Evolutionary conservation across 2,329 filamentous ascomycete genomes (phyloP), one percentile per base, ranked within the genome.

Genomic region (Fusarium napiforme): DNA sequence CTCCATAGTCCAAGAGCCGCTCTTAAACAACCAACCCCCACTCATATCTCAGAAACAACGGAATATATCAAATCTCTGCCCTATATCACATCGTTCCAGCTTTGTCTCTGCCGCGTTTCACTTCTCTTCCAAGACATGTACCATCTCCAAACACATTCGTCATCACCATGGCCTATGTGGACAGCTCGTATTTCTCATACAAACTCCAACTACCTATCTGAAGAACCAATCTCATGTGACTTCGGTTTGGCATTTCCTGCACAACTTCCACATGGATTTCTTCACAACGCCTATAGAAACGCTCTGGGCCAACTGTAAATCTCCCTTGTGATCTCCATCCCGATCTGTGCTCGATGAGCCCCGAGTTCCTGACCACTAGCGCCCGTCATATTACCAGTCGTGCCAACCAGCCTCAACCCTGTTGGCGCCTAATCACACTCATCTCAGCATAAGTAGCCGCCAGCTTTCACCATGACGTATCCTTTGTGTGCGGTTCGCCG

Each of bases 21-120:
- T 50, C 42, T n/a, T 30, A 50, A 50, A 59, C 40, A 37, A n/a
- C 18, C 40, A 37, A n/a, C 18, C 40, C 39, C 40, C 55, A 58
- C 55, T 49, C 40, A 28, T 26, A 49, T 23, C 40, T 34, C 42
- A 58, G 34, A 69, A 71, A 50, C 67, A 68, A 43, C 15, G 26
- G 45, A 16, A 47, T 43, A 46, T 52, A 32, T 50, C 28, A 49
- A 18, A 40, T 23, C 46, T 63, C 39, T 45, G 30, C 43, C 46
- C 28, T 34, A 49, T 53, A 55, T 32, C 39, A 53, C 36, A 43
- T 19, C 26, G 70, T 73, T 69, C 58, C 71, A 73, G 52, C 43
- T 73, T 53, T 67, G 70, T 67, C 66, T 73, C 64, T 58, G 39
- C 49, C 52, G 18, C 40, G 70, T 72, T 72, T 72, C 65, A 73